These are phyloP conservation scores for Laburnicola sp. DNA, from an alignment of 2,329 filamentous ascomycete species.

Conservation along the genomic window DNA sequence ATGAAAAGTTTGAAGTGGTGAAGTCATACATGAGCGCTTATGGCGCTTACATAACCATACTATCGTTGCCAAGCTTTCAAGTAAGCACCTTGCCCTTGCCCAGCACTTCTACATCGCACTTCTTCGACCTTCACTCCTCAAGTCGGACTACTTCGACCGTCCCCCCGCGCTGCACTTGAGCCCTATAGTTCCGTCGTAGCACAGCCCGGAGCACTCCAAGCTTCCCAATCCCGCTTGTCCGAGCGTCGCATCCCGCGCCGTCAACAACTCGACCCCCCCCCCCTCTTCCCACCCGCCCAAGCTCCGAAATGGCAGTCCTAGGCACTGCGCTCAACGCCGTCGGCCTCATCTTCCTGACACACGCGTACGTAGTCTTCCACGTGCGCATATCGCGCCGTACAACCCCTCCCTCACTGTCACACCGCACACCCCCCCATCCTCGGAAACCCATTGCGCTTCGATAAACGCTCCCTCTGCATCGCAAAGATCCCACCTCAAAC, in stretches of 20 bases:
- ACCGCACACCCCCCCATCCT: background rate
- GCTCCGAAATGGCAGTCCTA: conserved; percentile 66
- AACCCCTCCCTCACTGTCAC: conserved; percentile 6
- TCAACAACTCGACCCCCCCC: background rate
- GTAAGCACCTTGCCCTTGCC: too few relatives aligned
- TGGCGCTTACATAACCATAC: too few relatives aligned
- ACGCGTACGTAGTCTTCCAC: conserved; percentile 68
- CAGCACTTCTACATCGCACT: too few relatives aligned
- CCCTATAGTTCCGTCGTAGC: too few relatives aligned
- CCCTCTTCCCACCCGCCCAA: background rate
- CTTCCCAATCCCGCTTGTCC: background rate
- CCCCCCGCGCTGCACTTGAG: too few relatives aligned
- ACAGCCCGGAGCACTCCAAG: background rate
- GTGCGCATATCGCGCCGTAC: conserved; percentile 9
- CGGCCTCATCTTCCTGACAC: conserved; percentile 77
- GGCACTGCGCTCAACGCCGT: conserved; percentile 71
- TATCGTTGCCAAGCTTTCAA: too few relatives aligned
- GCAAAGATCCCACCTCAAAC: conserved; percentile 16
- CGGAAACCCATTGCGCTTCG: conserved; percentile 5
- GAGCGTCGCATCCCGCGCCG: background rate
- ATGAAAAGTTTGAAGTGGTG: too few relatives aligned
- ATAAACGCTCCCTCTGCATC: background rate
- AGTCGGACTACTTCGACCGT: too few relatives aligned
- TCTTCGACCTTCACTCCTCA: too few relatives aligned
- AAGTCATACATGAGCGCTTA: too few relatives aligned